Base-by-base conservation (phyloP, 2,329 filamentous ascomycete species). In the Colletotrichum endophyticum region DNA sequence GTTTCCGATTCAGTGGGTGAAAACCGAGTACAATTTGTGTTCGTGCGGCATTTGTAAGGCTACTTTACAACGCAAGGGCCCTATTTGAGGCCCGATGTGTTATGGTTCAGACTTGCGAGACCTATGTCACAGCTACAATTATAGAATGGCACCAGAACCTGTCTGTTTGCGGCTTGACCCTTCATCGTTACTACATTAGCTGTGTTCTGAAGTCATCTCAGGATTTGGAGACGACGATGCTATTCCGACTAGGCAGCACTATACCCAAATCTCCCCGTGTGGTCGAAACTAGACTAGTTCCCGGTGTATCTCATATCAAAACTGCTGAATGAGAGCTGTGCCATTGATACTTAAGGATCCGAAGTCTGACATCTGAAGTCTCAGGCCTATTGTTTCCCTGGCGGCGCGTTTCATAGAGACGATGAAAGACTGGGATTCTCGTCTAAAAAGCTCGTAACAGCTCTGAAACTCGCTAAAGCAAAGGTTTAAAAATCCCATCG, bases 401-500 rank as follows among this genome's bases (percentile, higher is more conserved):
- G 9, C 6, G 39, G 39, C 9, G 34, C 34, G 15, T 0, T 36
- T 36, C 15, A 8, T 2, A 8, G 34, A 36, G 15, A 36, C 15
- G 15, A 36, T 36, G 2, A 36, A 0, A 36, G 7, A 36, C 34
- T 16, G 2, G 1, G 34, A 0, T 36, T 36, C 15, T 36, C 3
- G 6, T 1, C 1, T 36, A 1, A 36, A 36, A 16, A 36, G 7
- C 34, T 16, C 34, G 34, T 36, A 36, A 16, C 15, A 3, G 1
- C 34, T 2, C 7, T 36, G 3, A 4, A 16, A 36, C 1, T 8
- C 34, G 3, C 15, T 7, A 36, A 36, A 36, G 34, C 34, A 36
- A 16, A 1, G 13, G 1, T 2, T 36, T 36, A 8, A 36, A 36
- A 2, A 16, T 1, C 1, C 15, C 7, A 7, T 16, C 3, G 0